Evolutionary conservation across 1,284 basidiomycete species (phyloP), one percentile per base, ranked within the genome.

Genomic region (Violaceomyces palustris): DNA sequence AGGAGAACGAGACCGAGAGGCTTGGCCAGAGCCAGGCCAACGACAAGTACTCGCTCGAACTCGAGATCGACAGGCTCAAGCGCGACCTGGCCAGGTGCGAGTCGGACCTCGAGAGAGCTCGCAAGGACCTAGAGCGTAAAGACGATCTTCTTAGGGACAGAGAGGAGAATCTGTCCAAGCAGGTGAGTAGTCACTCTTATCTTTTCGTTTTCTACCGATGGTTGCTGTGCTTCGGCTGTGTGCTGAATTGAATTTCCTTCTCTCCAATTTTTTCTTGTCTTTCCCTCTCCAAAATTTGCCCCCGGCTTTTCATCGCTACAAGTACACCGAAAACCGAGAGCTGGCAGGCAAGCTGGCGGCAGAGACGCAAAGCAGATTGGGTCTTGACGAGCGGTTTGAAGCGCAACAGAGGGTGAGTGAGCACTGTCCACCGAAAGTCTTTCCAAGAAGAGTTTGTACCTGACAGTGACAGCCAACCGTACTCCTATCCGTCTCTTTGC

Each of bases 21-120:
- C 77, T 84, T 5, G 88, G 88, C 28, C 86, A 90, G 75, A 79
- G 83, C 23, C 85, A 86, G 62, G 85, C 85, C 1, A 85, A 84
- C 9, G 86, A 89, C 35, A 80, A 83, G 44, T 88, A 89, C 77
- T 87, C 87, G 29, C 76, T 97, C 29, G 87, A 94, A 73, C 80
- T 96, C 21, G 92, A 97, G 74, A 80, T 90, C 4, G 92, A 96
- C 62, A 78, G 90, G 2, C 77, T 93, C 36, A 85, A 86, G 69
- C 81, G 91, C 24, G 93, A 97, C 70, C 71, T 94, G 18, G 82
- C 84, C 55, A 78, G 85, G 6, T 79, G 85, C 10, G 88, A 93
- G 65, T 83, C 85, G 54, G 88, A 94, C 42, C 78, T 94, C 7
- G 75, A 80, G 12, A 81, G 85, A 11, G 81, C 84, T 2, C 79